phyloP scores from a whole-genome alignment of 2,329 filamentous ascomycete species.

The Aspergillus luchuensis region DNA sequence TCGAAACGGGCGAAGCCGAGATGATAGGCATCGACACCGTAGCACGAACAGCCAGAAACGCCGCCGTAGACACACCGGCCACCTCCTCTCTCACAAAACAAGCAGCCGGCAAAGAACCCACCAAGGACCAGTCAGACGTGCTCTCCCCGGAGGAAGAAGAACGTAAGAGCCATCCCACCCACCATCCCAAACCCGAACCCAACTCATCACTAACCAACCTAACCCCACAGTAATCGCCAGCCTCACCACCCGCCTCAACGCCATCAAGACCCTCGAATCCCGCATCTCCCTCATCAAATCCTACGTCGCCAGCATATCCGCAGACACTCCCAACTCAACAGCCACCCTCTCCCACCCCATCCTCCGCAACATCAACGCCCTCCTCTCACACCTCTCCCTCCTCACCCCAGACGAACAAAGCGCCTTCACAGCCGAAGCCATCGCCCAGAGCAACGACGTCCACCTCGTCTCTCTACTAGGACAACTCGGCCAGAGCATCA shows the following conservation, averaged over 20 bases:
- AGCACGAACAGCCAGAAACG: constrained; percentile 79
- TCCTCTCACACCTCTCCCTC: constrained; percentile 79
- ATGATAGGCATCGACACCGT: constrained; percentile 98
- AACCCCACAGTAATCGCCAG: constrained; percentile 51
- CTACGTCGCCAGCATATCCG: constrained; percentile 76
- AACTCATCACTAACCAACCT: neutral
- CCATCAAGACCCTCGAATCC: constrained; percentile 87
- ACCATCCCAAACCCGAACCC: neutral
- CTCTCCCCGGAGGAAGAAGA: constrained; percentile 67
- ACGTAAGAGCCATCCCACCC: constrained; percentile 42
- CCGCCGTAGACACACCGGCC: constrained; percentile 53
- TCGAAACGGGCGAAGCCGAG: constrained; percentile 93
- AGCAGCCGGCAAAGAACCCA: constrained; percentile 27
- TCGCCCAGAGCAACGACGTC: constrained; percentile 82
- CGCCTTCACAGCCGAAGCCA: constrained; percentile 69
- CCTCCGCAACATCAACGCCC: constrained; percentile 83
- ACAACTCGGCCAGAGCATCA: constrained; percentile 71
- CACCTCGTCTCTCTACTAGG: constrained; percentile 75
- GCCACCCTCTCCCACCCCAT: constrained; percentile 68
- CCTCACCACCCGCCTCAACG: constrained; percentile 85
- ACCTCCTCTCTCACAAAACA: constrained; percentile 15
- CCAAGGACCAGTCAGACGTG: constrained; percentile 30
- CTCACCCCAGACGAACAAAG: constrained; percentile 70
- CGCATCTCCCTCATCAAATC: constrained; percentile 70
- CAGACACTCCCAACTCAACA: constrained; percentile 37